These are phyloP conservation scores for Aureobasidium pullulans DNA, from an alignment of 2,329 filamentous ascomycete genomes.

Conservation along the genomic window DNA sequence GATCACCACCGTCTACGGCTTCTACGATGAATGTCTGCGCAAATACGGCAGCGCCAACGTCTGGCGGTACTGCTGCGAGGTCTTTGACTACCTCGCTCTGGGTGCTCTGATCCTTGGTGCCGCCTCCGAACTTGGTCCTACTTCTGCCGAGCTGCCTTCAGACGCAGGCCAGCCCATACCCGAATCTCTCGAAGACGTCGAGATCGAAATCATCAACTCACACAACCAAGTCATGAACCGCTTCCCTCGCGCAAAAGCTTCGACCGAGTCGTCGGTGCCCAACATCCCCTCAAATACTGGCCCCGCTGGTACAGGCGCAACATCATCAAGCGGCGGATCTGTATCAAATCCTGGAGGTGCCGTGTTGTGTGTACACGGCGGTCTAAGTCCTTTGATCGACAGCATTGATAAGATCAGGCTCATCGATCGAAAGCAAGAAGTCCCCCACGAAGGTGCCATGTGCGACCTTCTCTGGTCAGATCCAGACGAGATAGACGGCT, in stretches of 20 bases:
- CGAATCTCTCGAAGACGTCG: slow-evolving; percentile 62
- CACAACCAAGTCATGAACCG: slow-evolving; percentile 70
- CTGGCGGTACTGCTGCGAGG: slow-evolving; percentile 88
- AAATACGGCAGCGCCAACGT: slow-evolving; percentile 97
- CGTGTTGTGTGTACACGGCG: slow-evolving; percentile 91
- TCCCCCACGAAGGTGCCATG: slow-evolving; percentile 97
- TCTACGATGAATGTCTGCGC: slow-evolving; percentile 93
- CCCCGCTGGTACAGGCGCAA: slow-evolving; percentile 71
- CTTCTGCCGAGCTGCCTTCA: slow-evolving; percentile 40
- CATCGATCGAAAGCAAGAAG: slow-evolving; percentile 94
- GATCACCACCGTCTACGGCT: slow-evolving; percentile 95
- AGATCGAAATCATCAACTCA: slow-evolving; percentile 89
- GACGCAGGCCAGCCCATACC: slow-evolving; percentile 41
- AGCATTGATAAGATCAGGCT: slow-evolving; percentile 92
- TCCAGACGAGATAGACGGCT: slow-evolving; percentile 94
- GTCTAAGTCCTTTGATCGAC: slow-evolving; percentile 83
- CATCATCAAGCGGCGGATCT: slow-evolving; percentile 55
- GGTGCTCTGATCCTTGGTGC: slow-evolving; percentile 88
- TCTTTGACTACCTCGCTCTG: slow-evolving; percentile 93
- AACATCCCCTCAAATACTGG: slow-evolving; percentile 40
- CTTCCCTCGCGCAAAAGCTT: slow-evolving; percentile 46
- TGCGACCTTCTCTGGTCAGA: slow-evolving; percentile 98
- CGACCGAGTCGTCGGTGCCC: slow-evolving; percentile 25
- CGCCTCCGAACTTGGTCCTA: slow-evolving; percentile 47
- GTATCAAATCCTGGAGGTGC: slow-evolving; percentile 64